These are phyloP conservation scores for Penicillium sp. DNA, from an alignment of 2,329 filamentous ascomycete species.

Conservation along the genomic window DNA sequence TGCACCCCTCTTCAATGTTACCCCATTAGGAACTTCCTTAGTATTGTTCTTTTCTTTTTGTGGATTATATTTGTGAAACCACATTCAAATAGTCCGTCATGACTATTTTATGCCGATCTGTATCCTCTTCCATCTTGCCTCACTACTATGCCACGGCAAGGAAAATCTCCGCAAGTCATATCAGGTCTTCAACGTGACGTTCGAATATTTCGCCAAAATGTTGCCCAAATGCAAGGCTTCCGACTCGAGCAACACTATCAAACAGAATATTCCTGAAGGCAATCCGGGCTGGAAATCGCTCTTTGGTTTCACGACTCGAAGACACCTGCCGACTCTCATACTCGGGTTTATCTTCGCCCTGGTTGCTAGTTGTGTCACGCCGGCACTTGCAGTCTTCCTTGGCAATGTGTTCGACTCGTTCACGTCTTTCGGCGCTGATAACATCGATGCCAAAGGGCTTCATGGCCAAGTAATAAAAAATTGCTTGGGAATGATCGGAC, in stretches of 20 bases:
- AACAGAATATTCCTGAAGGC: background rate
- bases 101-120: background rate
- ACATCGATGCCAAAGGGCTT: constrained; percentile 50
- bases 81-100: background rate
- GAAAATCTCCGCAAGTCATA: background rate
- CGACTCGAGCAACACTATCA: background rate
- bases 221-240: background rate
- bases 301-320: constrained; percentile 68
- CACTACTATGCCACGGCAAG: background rate
- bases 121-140: background rate
- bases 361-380: constrained; percentile 60
- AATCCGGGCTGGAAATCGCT: constrained; percentile 53
- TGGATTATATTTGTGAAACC: background rate
- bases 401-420: constrained; percentile 74
- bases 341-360: constrained; percentile 57
- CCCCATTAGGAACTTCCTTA: constrained; percentile 16
- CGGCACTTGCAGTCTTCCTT: constrained; percentile 65
- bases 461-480: constrained; percentile 57
- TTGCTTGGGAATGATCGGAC: constrained; percentile 59
- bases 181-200: background rate
- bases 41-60: constrained; percentile 15
- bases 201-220: background rate
- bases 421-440: constrained; percentile 60
- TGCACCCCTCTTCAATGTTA: constrained; percentile 22
- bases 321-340: constrained; percentile 56